These are phyloP conservation scores for Trichoderma sp. DNA, from an alignment of 2,329 filamentous ascomycete genomes.

Conservation along the genomic window DNA sequence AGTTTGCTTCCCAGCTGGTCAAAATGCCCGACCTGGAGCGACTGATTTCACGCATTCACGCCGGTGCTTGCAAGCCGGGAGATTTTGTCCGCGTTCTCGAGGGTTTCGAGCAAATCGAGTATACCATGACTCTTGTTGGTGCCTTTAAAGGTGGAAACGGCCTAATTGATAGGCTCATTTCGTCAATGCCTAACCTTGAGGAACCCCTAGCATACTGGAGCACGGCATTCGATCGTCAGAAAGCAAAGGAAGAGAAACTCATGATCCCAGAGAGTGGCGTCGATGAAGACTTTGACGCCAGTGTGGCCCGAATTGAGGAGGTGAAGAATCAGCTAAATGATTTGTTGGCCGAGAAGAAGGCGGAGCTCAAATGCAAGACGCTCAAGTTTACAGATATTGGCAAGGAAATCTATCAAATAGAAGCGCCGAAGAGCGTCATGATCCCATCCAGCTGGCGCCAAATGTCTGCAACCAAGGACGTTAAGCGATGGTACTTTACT, in stretches of 20 bases:
- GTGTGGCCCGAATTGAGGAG: constrained; percentile 70
- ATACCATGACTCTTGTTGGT: constrained; percentile 78
- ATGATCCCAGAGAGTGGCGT: constrained; percentile 84
- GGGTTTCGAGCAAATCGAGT: constrained; percentile 96
- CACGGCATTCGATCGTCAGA: constrained; percentile 80
- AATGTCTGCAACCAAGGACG: constrained; percentile 88
- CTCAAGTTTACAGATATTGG: constrained; percentile 81
- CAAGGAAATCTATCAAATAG: constrained; percentile 96
- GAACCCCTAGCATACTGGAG: constrained; percentile 80
- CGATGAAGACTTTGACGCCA: constrained; percentile 88
- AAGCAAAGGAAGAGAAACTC: constrained; percentile 74
- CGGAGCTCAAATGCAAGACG: constrained; percentile 69
- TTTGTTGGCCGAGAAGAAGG: constrained; percentile 68
- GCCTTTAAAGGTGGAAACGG: constrained; percentile 74
- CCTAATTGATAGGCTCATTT: constrained; percentile 78
- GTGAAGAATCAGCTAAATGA: constrained; percentile 71
- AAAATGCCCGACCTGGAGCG: constrained; percentile 94
- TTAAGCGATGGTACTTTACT: constrained; percentile 91
- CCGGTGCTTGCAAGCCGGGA: constrained; percentile 81
- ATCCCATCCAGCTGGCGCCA: constrained; percentile 89
- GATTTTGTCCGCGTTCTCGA: constrained; percentile 93
- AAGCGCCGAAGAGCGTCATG: constrained; percentile 80
- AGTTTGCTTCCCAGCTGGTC: constrained; percentile 82
- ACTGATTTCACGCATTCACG: constrained; percentile 90
- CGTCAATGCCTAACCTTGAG: constrained; percentile 79